These are phyloP conservation scores for Penicilliopsis zonata DNA, from an alignment of 495 filamentous ascomycete genomes.

Conservation along the genomic window DNA sequence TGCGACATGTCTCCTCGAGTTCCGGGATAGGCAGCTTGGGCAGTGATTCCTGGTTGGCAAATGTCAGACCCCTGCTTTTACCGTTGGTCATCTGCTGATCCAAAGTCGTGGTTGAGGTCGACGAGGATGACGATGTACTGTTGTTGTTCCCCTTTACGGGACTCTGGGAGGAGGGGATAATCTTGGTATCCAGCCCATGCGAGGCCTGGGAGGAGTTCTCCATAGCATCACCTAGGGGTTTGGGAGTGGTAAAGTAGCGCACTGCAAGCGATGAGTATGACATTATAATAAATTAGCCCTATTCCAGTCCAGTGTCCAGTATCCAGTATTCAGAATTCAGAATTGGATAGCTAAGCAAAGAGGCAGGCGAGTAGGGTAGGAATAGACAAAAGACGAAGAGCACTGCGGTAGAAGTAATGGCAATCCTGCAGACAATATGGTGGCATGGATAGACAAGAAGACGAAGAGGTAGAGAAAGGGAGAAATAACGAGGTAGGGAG, in stretches of 20 bases:
- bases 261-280: conserved; percentile 33
- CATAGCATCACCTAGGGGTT: conserved; percentile 44
- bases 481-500: neutral
- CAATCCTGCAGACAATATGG: conserved; percentile 76
- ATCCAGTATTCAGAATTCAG: conserved; percentile 8
- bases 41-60: conserved; percentile 75
- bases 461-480: neutral
- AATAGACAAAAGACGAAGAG: conserved; percentile 70
- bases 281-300: conserved; percentile 35
- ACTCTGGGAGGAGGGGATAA: too few relatives aligned
- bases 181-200: conserved; percentile 10
- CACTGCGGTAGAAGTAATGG: conserved; percentile 85
- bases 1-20: conserved; percentile 67
- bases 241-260: conserved; percentile 50
- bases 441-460: conserved; percentile 44
- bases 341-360: conserved; percentile 42
- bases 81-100: conserved; percentile 1
- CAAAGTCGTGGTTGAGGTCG: conserved; percentile 29
- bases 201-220: conserved; percentile 9
- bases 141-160: too few relatives aligned
- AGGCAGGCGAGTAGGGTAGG: conserved; percentile 61
- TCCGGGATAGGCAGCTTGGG: conserved; percentile 92
- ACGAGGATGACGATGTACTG: conserved; percentile 4
- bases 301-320: conserved; percentile 17
- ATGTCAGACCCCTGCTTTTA: conserved; percentile 48